Percentiles rank a stretch among this genome's conserved stretches.
phyloP scores from a whole-genome alignment of 257 asterid genomes.

The Fraxinus anomala region DNA sequence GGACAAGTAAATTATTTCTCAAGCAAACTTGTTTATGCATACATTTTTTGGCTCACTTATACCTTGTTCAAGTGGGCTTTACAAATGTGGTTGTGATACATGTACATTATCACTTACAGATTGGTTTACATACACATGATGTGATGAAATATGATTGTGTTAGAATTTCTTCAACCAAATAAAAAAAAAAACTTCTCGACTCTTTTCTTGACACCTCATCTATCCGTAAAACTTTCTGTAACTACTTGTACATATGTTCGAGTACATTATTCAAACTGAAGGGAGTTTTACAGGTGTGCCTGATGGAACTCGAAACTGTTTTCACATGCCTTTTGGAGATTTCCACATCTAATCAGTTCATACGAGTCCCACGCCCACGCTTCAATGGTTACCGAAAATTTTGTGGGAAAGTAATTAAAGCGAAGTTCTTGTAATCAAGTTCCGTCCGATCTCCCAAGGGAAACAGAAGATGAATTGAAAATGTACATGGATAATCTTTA shows the following conservation, averaged over 20 bases:
- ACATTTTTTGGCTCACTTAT: neutral
- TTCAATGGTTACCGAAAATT: neutral
- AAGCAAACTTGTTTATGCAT: neutral
- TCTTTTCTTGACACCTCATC: too few relatives aligned
- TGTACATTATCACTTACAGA: too few relatives aligned
- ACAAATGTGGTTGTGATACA: too few relatives aligned
- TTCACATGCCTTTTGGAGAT: too few relatives aligned
- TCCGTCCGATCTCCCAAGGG: neutral
- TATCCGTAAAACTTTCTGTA: too few relatives aligned
- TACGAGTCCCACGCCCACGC: too few relatives aligned
- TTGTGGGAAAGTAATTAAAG: neutral
- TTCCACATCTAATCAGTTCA: neutral
- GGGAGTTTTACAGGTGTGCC: neutral
- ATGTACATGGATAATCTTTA: too few relatives aligned
- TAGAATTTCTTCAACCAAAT: too few relatives aligned
- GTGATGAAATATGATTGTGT: too few relatives aligned
- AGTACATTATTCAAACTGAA: neutral
- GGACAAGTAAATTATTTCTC: neutral
- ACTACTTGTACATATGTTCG: too few relatives aligned
- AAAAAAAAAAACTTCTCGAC: too few relatives aligned
- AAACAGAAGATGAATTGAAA: neutral
- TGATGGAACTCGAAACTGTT: neutral
- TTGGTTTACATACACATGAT: too few relatives aligned
- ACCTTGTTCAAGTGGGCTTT: neutral
- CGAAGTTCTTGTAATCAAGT: neutral